Evolutionary conservation across 2,329 filamentous ascomycete genomes (phyloP).

Genomic region (Aurifilum marmelostoma): DNA sequence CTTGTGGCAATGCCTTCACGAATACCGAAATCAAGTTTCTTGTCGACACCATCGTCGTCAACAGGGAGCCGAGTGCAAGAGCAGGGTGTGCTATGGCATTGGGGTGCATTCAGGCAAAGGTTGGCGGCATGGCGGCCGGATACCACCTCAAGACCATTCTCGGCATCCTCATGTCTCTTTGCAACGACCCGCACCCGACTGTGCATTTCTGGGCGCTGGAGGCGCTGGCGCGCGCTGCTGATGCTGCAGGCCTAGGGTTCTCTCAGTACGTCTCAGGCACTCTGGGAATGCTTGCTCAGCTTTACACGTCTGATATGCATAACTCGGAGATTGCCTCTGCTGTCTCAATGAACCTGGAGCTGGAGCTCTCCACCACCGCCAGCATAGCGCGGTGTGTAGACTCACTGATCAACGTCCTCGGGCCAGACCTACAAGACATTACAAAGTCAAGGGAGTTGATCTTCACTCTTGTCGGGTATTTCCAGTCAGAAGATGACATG

Average conservation of each 20-base stretch:
- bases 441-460: slow-evolving; percentile 91
- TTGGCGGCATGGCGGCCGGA: slow-evolving; percentile 96
- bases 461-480: slow-evolving; percentile 80
- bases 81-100: slow-evolving; percentile 94
- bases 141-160: slow-evolving; percentile 96
- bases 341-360: slow-evolving; percentile 86
- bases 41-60: slow-evolving; percentile 91
- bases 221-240: slow-evolving; percentile 81
- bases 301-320: slow-evolving; percentile 91
- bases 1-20: slow-evolving; percentile 85
- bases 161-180: slow-evolving; percentile 96
- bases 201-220: slow-evolving; percentile 98
- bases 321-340: slow-evolving; percentile 80
- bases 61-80: slow-evolving; percentile 89
- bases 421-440: slow-evolving; percentile 91
- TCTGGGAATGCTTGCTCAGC: slow-evolving; percentile 88
- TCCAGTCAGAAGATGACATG: slow-evolving; percentile 73
- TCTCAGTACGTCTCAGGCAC: slow-evolving; percentile 88
- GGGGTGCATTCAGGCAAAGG: slow-evolving; percentile 90
- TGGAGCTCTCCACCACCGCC: slow-evolving; percentile 79
- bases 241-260: slow-evolving; percentile 91
- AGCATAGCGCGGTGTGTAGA: slow-evolving; percentile 88
- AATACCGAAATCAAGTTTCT: slow-evolving; percentile 84
- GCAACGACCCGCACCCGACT: slow-evolving; percentile 90
- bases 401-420: slow-evolving; percentile 94